Percentiles rank a stretch among this genome's conserved stretches.
Conservation (phyloP, 2,329 filamentous ascomycete genomes). For the Chaetomiaceae sp. region DNA sequence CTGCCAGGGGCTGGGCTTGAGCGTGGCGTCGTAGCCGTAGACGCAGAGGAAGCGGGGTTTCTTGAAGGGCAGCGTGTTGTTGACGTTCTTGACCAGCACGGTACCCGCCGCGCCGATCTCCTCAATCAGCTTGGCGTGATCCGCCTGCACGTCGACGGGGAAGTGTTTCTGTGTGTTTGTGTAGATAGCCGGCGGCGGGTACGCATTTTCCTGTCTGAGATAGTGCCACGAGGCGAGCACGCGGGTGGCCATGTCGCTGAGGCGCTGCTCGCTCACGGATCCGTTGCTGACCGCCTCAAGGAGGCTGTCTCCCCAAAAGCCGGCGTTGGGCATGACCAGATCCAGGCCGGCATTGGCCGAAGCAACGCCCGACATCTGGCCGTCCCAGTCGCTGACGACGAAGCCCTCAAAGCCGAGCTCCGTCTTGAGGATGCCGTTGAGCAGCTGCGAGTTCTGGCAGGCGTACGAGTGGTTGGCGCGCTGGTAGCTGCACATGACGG, state of each 20-base stretch:
- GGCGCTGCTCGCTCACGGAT: constrained; percentile 60
- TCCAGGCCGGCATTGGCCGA: constrained; percentile 57
- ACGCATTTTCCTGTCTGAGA: constrained; percentile 25
- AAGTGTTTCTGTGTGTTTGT: constrained; percentile 14
- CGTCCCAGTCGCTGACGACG: constrained; percentile 63
- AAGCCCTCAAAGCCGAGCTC: constrained; percentile 63
- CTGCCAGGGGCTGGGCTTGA: constrained; percentile 38
- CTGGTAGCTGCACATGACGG: constrained; percentile 65
- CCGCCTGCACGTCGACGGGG: constrained; percentile 21
- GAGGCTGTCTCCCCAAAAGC: constrained; percentile 59
- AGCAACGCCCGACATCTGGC: constrained; percentile 53
- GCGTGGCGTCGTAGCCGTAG: constrained; percentile 57
- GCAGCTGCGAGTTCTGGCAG: constrained; percentile 65
- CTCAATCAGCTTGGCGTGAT: constrained; percentile 24
- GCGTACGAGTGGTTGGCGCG: constrained; percentile 65
- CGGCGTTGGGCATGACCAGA: constrained; percentile 60
- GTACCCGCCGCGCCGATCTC: constrained; percentile 36
- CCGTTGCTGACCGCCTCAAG: constrained; percentile 72
- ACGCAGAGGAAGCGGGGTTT: constrained; percentile 49
- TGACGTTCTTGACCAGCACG: constrained; percentile 34
- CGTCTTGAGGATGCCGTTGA: constrained; percentile 62
- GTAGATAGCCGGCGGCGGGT: constrained; percentile 20
- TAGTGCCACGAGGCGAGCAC: constrained; percentile 42
- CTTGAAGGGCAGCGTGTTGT: constrained; percentile 43
- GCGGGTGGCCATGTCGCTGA: constrained; percentile 75